These are phyloP conservation scores for Dovyalis caffra DNA, from an alignment of 345 rosid species.

Conservation along the genomic window DNA sequence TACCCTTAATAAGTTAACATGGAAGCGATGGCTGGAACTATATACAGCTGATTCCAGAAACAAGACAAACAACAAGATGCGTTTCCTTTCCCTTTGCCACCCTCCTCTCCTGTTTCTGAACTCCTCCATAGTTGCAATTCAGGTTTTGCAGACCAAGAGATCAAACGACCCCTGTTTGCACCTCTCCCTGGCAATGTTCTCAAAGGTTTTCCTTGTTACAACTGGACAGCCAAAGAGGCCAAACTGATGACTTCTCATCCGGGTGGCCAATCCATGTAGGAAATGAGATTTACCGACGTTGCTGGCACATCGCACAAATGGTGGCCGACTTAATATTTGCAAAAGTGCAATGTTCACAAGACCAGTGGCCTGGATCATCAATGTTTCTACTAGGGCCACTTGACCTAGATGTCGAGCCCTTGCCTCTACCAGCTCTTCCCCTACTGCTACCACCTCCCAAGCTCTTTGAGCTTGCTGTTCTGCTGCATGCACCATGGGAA, in stretches of 20 bases:
- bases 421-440: conserved; percentile 30
- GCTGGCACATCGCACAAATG: conserved; percentile 72
- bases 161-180: not conserved
- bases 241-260: conserved; percentile 7
- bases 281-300: conserved; percentile 29
- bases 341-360: conserved; percentile 73
- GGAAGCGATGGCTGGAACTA: not conserved
- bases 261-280: not conserved
- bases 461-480: conserved; percentile 51
- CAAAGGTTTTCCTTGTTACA: not conserved
- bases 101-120: not conserved
- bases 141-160: not conserved
- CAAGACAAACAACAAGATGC: not conserved
- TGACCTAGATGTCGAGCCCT: conserved; percentile 58
- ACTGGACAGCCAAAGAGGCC: conserved; percentile 1
- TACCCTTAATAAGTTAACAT: not conserved
- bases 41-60: conserved; percentile 19
- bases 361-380: conserved; percentile 64
- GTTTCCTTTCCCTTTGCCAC: not conserved
- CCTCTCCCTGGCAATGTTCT: conserved; percentile 4
- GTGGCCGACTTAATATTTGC: conserved; percentile 55
- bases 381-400: conserved; percentile 42
- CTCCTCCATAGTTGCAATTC: not conserved
- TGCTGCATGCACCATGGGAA: conserved; percentile 50
- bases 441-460: conserved; percentile 26